Evolutionary conservation across 2,329 filamentous ascomycete genomes (phyloP), one percentile per base, ranked within the genome.

Genomic region (Geosmithia flava): DNA sequence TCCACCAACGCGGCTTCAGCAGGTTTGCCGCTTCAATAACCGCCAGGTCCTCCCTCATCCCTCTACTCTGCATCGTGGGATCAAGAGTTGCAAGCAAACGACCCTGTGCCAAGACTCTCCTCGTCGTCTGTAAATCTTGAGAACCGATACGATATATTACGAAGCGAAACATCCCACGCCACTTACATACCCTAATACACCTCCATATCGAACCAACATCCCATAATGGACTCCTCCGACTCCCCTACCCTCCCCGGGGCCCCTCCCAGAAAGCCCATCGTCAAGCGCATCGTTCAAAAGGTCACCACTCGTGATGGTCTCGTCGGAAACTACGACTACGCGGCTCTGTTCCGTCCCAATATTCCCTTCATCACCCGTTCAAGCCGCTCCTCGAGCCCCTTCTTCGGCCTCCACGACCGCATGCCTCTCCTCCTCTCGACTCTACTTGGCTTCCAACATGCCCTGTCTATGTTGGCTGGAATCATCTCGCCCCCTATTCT

Each of bases 311-410:
- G 71, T 52, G 75, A 89, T 1, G 90, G 90, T 13, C 74, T 95
- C 23, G 65, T 96, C 49, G 90, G 90, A 53, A 74, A 81, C 56
- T 96, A 96, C 65, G 85, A 96, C 72, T 96, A 96, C 74, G 85
- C 64, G 37, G 93, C 89, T 59, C 80, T 96, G 41, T 95, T 96
- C 72, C 80, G 70, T 20, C 86, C 80, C 1, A 89, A 86, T 55
- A 66, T 95, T 20, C 90, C 90, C 0, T 95, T 95, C 64, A 81
- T 93, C 72, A 49, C 54, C 39, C 42, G 45, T 3, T 69, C 33
- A 3, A 41, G 27, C 20, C 16, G 41, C 29, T 44, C 45, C 19
- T 44, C 74, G n/a, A 79, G 83, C 30, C 87, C 87, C 1, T 93
- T 94, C 64, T 93, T 91, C 58, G 87, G 86, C n/a, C 78, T 91